Percentiles rank a stretch among this genome's conserved stretches.
phyloP scores from a whole-genome alignment of 331 rosid species.

The Rosa hybrid region DNA sequence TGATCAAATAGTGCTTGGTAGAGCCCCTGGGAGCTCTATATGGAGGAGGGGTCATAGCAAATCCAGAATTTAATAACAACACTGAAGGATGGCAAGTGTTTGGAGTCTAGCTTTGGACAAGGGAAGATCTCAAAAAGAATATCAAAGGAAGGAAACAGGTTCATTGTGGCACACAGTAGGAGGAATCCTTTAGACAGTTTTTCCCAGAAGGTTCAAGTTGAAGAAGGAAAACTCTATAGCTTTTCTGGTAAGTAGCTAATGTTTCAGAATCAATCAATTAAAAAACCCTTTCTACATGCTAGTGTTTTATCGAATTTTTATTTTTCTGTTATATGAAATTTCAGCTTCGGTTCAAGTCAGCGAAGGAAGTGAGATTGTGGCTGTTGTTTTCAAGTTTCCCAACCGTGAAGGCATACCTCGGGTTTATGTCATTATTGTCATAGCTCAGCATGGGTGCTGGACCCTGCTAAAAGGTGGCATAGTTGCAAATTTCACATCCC shows the following conservation, averaged over 20 bases:
- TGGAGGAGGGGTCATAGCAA: slow-evolving; percentile 76
- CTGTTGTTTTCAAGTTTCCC: slow-evolving; percentile 47
- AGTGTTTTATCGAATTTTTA: neutral
- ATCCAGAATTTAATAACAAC: slow-evolving; percentile 62
- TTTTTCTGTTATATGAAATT: neutral
- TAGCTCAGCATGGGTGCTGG: slow-evolving; percentile 78
- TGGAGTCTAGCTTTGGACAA: slow-evolving; percentile 29
- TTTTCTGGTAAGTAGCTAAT: slow-evolving; percentile 38
- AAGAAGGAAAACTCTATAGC: slow-evolving; percentile 46
- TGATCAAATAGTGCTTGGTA: slow-evolving; percentile 54
- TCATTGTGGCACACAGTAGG: slow-evolving; percentile 55
- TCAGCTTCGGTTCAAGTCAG: slow-evolving; percentile 79
- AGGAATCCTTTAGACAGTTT: slow-evolving; percentile 48
- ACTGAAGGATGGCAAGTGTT: slow-evolving; percentile 53
- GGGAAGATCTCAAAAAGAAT: slow-evolving; percentile 47
- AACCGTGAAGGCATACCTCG: slow-evolving; percentile 36
- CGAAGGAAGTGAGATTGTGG: slow-evolving; percentile 58
- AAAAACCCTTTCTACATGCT: neutral
- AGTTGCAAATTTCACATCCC: slow-evolving; percentile 56
- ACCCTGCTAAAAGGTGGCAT: slow-evolving; percentile 74
- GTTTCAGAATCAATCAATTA: neutral
- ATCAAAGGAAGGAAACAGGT: slow-evolving; percentile 59
- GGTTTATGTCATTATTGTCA: slow-evolving; percentile 37
- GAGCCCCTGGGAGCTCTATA: slow-evolving; percentile 53
- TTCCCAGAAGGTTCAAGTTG: slow-evolving; percentile 54